phyloP scores from a whole-genome alignment of 202 grass and related monocot genomes.

The Panicum virgatum region DNA sequence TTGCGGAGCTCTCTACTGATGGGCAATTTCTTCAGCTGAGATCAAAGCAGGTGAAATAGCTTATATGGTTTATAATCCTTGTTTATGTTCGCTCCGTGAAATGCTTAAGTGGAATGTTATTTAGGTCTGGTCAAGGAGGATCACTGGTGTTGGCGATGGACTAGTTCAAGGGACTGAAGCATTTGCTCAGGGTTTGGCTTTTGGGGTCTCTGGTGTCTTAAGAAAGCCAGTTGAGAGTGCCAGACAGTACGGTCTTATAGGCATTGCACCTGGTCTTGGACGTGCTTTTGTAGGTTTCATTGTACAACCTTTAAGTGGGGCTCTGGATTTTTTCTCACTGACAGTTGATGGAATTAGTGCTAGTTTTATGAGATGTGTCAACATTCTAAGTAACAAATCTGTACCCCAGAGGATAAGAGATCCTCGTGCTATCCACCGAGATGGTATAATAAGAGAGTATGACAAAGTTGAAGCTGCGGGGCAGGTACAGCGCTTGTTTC shows the following conservation, averaged over 20 bases:
- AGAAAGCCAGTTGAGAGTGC: constrained; percentile 93
- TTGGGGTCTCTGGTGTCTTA: constrained; percentile 95
- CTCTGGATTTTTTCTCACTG: constrained; percentile 87
- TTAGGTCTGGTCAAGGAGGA: constrained; percentile 90
- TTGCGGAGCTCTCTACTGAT: constrained; percentile 96
- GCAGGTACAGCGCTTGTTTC: constrained; percentile 58
- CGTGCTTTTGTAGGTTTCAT: constrained; percentile 94
- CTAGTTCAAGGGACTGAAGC: constrained; percentile 91
- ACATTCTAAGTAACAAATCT: constrained; percentile 89
- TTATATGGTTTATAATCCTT: constrained; percentile 25
- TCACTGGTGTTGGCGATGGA: constrained; percentile 92
- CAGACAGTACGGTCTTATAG: constrained; percentile 81
- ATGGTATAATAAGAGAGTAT: constrained; percentile 90
- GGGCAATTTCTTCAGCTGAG: constrained; percentile 92
- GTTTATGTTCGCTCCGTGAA: constrained; percentile 17
- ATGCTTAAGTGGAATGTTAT: constrained; percentile 39
- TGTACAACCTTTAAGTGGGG: constrained; percentile 94
- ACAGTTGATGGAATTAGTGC: constrained; percentile 91
- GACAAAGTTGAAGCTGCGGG: constrained; percentile 69
- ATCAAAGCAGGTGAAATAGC: constrained; percentile 83
- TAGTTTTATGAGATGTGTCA: constrained; percentile 84
- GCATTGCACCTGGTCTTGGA: constrained; percentile 90
- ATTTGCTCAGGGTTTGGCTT: constrained; percentile 96
- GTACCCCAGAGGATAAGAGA: constrained; percentile 69
- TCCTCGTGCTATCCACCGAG: constrained; percentile 78